Evolutionary conservation across 2,329 filamentous ascomycete species (phyloP).

Genomic region (Aspergillus chevalieri): DNA sequence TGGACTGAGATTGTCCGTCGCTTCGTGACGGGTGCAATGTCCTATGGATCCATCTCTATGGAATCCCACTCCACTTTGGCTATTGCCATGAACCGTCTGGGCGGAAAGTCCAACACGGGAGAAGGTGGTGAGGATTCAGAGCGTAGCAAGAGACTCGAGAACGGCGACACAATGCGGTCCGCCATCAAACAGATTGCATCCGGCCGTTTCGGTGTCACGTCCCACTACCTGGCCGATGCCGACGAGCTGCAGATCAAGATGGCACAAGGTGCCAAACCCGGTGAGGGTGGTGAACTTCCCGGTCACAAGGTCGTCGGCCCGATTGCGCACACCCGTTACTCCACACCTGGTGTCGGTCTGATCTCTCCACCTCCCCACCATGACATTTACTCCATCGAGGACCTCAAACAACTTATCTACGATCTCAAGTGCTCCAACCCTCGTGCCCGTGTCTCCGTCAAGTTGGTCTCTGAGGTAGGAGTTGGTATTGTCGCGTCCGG

Average conservation of each 20-base stretch:
- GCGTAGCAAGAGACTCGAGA: constrained; percentile 76
- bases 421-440: constrained; percentile 96
- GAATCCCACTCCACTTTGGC: constrained; percentile 94
- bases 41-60: constrained; percentile 97
- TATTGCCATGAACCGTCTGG: constrained; percentile 92
- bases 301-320: constrained; percentile 94
- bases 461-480: constrained; percentile 94
- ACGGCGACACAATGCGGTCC: constrained; percentile 93
- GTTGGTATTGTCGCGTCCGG: constrained; percentile 96
- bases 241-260: constrained; percentile 99
- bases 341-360: constrained; percentile 89
- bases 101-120: constrained; percentile 95
- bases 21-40: constrained; percentile 97
- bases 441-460: constrained; percentile 85
- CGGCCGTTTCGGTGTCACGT: constrained; percentile 92
- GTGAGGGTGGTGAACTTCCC: constrained; percentile 93
- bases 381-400: constrained; percentile 98
- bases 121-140: constrained; percentile 96
- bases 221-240: constrained; percentile 86
- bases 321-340: constrained; percentile 91
- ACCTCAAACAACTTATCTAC: constrained; percentile 96
- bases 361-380: constrained; percentile 95
- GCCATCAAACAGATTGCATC: constrained; percentile 97
- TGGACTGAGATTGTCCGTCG: constrained; percentile 97
- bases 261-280: constrained; percentile 96